A percentile compares a stretch with the other conserved stretches of the same genome.
phyloP scores from a whole-genome alignment of 805 yeast species.

The Hemisphaericaspora nanyangensis region DNA sequence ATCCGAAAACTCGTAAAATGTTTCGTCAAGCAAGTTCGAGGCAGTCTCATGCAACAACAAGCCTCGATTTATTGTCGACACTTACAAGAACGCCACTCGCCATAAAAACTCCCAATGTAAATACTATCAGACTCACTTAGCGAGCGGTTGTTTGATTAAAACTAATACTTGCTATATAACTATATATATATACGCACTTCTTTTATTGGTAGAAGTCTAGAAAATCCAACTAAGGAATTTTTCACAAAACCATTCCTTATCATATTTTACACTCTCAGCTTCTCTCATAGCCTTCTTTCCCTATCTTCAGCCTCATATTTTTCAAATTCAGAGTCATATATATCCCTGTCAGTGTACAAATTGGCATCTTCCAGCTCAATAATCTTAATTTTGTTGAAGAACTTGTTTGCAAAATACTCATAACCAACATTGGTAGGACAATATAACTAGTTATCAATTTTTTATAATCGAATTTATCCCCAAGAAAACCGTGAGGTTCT shows the following conservation, averaged over 20 bases:
- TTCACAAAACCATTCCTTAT: conserved; percentile 47
- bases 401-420: conserved; percentile 57
- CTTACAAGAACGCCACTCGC: too few species aligned
- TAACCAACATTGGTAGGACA: conserved; percentile 62
- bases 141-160: too few species aligned
- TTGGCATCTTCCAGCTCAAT: conserved; percentile 57
- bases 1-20: too few species aligned
- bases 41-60: too few species aligned
- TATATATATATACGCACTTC: too few species aligned
- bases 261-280: conserved; percentile 41
- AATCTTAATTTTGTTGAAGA: conserved; percentile 45
- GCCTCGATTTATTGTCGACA: too few species aligned
- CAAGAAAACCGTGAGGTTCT: conserved; percentile 71
- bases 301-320: conserved; percentile 31
- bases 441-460: conserved; percentile 76
- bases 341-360: conserved; percentile 52
- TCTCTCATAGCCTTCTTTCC: conserved; percentile 31
- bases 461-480: conserved; percentile 53
- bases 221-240: conserved; percentile 48
- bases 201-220: too few species aligned
- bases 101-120: too few species aligned
- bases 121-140: too few species aligned
- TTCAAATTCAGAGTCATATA: conserved; percentile 51
- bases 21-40: too few species aligned
- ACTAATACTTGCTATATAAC: too few species aligned